Conservation (phyloP, 768 basidiomycete genomes). For the Lentinula guzmanii region DNA sequence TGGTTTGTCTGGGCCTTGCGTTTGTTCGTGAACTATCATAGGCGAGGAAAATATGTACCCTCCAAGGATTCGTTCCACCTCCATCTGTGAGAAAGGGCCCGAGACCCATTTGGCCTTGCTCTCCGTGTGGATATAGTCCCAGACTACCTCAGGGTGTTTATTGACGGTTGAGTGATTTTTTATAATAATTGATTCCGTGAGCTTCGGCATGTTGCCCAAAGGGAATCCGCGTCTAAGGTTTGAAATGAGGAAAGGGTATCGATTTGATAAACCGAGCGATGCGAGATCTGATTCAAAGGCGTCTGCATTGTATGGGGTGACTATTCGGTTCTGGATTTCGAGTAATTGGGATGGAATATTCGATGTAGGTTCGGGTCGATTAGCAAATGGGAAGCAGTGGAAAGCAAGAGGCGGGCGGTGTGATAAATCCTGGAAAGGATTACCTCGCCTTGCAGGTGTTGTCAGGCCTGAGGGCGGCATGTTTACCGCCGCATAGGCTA, state of each 20-base stretch:
- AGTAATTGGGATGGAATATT: no score
- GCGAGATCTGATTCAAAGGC: background rate
- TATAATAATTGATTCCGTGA: no score
- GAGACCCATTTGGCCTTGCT: slow-evolving; percentile 8
- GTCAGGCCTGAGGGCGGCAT: no score
- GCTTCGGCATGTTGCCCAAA: background rate
- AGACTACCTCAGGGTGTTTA: slow-evolving; percentile 8
- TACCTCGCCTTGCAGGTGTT: no score
- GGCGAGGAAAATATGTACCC: slow-evolving; percentile 8
- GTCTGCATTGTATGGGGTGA: background rate
- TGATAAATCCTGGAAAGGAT: no score
- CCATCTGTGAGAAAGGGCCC: slow-evolving; percentile 12
- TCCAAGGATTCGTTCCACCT: slow-evolving; percentile 14
- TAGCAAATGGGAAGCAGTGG: no score
- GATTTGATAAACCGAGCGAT: background rate
- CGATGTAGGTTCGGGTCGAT: no score
- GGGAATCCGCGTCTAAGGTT: background rate
- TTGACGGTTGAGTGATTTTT: background rate
- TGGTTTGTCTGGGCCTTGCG: background rate
- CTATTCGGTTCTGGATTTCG: no score
- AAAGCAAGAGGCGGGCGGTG: no score
- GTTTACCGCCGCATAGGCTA: no score
- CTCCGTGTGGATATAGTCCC: slow-evolving; percentile 14
- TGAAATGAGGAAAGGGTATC: background rate
- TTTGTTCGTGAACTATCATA: background rate